Conservation (phyloP, 306 rosid genomes). For the Carpinus fangiana region DNA sequence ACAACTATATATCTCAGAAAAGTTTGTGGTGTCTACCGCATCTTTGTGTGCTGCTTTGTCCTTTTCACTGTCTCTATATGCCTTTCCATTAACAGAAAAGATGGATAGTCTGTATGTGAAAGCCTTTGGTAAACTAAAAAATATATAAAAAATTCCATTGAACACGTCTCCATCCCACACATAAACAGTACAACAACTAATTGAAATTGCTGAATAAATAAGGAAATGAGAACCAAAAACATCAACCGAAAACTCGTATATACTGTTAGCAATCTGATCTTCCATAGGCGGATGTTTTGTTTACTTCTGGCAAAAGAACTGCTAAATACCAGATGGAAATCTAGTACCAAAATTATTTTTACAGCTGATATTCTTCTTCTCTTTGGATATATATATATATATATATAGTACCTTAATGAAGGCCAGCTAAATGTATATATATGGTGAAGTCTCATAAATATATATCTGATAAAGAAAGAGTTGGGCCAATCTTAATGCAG, state of each 20-base stretch:
- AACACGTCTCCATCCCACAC: background rate
- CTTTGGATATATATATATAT: conserved; percentile 1
- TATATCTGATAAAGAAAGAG: conserved; percentile 5
- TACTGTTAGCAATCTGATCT: background rate
- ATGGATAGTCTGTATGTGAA: conserved; percentile 50
- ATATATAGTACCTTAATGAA: conserved; percentile 15
- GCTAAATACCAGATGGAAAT: conserved; percentile 41
- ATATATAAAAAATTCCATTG: background rate
- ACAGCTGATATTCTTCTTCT: conserved; percentile 26
- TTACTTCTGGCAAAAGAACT: conserved; percentile 28
- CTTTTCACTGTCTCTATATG: conserved; percentile 54
- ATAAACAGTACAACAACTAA: background rate
- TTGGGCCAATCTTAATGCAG: background rate
- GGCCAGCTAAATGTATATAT: conserved; percentile 15
- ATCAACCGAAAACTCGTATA: background rate
- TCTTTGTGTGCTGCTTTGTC: conserved; percentile 52
- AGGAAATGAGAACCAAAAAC: background rate
- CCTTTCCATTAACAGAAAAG: conserved; percentile 39
- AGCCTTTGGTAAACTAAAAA: conserved; percentile 21
- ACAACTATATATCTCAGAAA: conserved; percentile 40
- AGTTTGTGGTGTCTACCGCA: conserved; percentile 33
- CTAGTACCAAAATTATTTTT: background rate
- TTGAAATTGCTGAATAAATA: background rate
- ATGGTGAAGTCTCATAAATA: conserved; percentile 18
- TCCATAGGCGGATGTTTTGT: background rate